Evolutionary conservation across 176 grass and related monocot genomes (phyloP), one percentile per base, ranked within the genome.

Genomic region (Avena insularis): DNA sequence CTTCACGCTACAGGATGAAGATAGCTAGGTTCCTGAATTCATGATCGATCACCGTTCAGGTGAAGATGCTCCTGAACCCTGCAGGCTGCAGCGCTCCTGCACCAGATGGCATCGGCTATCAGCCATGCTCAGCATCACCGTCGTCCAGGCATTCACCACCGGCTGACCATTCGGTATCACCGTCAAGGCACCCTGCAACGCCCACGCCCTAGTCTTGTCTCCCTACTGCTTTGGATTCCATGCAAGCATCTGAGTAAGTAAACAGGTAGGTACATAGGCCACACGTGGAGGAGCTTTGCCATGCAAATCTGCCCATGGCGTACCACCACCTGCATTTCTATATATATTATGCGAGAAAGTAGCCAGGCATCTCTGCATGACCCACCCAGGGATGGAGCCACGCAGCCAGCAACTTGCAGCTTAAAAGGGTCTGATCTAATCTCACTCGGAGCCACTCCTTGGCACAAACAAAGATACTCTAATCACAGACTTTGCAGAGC

Each of bases 171-270:
- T 31, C 45, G 20, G 25, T 36, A 12, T 20, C 29, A 49, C 47
- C 19, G 29, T 55, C 74, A 75, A 40, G 63, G 85, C 23, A 29
- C 70, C 56, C 74, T 75, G 49, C 55, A 33, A 73, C 17, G 65
- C 75, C 75, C 54, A 84, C 29, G 29, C 53, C 51, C 1, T 8
- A 7, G 47, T 70, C 79, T 43, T 83, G 85, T 91, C 77, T 83
- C 81, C 81, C 80, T 55, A 70, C 8, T 25, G 90, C 90, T 64
- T 91, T 85, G 86, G 90, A 88, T 91, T 85, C 86, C 86, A 82
- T 46, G 69, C 17, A 63, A 46, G 63, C 63, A 16, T 64, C 29
- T 29, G 71, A 17, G 46, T 71, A 71, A 17, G 46, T 71, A 71
- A 46, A 12, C 46, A 14, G 17, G 71, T 74, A 45, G 38, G 71